Percentiles rank a stretch among this genome's conserved stretches.
Evolutionary conservation across 2,329 filamentous ascomycete species (phyloP).

Genomic region (Aureobasidium sp.): DNA sequence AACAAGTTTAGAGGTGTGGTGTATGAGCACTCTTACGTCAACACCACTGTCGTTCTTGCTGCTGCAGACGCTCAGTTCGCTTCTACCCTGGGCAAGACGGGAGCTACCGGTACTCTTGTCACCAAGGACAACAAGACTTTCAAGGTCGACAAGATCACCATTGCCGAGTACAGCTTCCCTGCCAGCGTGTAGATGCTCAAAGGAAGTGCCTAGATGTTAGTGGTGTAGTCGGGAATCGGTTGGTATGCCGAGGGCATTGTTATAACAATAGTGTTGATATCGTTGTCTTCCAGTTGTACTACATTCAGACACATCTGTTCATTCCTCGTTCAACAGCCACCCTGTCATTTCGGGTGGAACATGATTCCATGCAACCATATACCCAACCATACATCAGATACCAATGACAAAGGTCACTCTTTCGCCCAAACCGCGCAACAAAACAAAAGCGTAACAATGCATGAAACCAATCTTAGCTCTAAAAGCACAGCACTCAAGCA

Average conservation of each 20-base stretch:
- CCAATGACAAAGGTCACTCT: background rate
- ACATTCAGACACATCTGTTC: background rate
- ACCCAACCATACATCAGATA: background rate
- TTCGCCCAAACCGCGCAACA: background rate
- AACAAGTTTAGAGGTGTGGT: conserved; percentile 31
- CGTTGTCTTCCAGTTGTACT: background rate
- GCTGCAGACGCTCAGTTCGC: conserved; percentile 32
- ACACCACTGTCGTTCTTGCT: conserved; percentile 10
- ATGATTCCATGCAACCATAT: background rate
- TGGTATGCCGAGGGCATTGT: background rate
- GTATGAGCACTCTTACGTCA: conserved; percentile 29
- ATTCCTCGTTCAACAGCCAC: background rate
- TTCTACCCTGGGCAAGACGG: conserved; percentile 2
- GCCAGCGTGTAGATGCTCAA: background rate
- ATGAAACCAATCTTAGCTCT: background rate
- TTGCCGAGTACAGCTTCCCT: conserved; percentile 1
- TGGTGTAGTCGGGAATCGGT: background rate
- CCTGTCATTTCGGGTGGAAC: background rate
- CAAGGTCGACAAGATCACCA: conserved; percentile 10
- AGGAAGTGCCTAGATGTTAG: background rate
- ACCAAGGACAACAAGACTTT: conserved; percentile 12
- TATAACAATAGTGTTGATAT: background rate
- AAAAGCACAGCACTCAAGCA: conserved; percentile 15
- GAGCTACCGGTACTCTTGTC: conserved; percentile 3
- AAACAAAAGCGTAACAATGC: background rate